phyloP scores from a whole-genome alignment of 1,284 basidiomycete species.

The Fistulinella cinereoalba region DNA sequence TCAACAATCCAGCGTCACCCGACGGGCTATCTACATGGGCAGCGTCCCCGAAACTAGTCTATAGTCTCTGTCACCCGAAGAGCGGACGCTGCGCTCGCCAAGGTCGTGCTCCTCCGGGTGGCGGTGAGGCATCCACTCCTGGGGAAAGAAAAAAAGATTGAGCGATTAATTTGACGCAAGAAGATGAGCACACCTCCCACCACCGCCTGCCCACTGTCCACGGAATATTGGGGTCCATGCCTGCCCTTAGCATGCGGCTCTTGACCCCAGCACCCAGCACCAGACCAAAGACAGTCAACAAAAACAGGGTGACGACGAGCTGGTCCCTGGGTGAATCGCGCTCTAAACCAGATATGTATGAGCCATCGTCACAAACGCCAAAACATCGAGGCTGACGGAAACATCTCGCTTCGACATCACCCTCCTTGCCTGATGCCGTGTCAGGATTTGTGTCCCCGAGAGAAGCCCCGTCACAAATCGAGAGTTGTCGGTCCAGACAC shows the following conservation, averaged over 20 bases:
- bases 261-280: slow-evolving; percentile 82
- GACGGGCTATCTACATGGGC: slow-evolving; percentile 29
- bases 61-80: slow-evolving; percentile 40
- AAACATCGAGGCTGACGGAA: slow-evolving; percentile 70
- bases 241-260: slow-evolving; percentile 74
- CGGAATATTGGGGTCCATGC: slow-evolving; percentile 57
- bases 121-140: slow-evolving; percentile 62
- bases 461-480: slow-evolving; percentile 81
- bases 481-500: slow-evolving; percentile 90
- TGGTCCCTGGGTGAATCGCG: slow-evolving; percentile 89
- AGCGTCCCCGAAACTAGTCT: slow-evolving; percentile 34
- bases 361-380: slow-evolving; percentile 29
- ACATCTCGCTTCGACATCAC: slow-evolving; percentile 92
- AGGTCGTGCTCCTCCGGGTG: slow-evolving; percentile 50
- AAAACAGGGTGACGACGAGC: slow-evolving; percentile 85
- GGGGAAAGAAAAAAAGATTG: slow-evolving; percentile 5
- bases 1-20: no score
- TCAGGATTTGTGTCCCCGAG: slow-evolving; percentile 87
- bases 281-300: slow-evolving; percentile 81
- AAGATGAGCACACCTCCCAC: slow-evolving; percentile 67
- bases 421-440: slow-evolving; percentile 93
- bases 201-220: slow-evolving; percentile 61
- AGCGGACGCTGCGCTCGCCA: slow-evolving; percentile 38
- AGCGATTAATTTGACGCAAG: slow-evolving; percentile 21
- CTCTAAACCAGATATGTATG: slow-evolving; percentile 44